Evolutionary conservation across 2,329 filamentous ascomycete species (phyloP).

Genomic region (Neospermospora avenae): DNA sequence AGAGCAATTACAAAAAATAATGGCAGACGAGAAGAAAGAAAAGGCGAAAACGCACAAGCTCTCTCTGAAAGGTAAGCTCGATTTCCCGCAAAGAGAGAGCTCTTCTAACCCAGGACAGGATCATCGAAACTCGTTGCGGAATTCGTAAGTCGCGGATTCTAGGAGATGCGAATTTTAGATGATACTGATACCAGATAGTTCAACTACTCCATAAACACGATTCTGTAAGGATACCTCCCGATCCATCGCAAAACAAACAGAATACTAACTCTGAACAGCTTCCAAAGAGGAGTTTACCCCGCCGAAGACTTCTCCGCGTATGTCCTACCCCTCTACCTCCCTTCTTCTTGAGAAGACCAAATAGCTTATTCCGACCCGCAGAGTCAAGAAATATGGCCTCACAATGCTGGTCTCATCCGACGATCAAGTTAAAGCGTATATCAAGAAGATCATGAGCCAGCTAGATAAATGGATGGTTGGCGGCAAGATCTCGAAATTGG

Average conservation of each 20-base stretch:
- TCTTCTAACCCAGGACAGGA: slow-evolving; percentile 43
- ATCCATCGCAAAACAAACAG: neutral
- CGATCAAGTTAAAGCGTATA: slow-evolving; percentile 97
- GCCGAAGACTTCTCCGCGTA: slow-evolving; percentile 95
- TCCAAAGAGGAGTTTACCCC: slow-evolving; percentile 82
- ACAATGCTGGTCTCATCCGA: slow-evolving; percentile 82
- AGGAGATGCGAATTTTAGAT: neutral
- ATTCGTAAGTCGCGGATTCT: slow-evolving; percentile 63
- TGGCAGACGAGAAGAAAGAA: slow-evolving; percentile 47
- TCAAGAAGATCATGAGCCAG: slow-evolving; percentile 99
- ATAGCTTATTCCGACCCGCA: slow-evolving; percentile 28
- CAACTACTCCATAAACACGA: slow-evolving; percentile 97
- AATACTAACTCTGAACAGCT: slow-evolving; percentile 47
- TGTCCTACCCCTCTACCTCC: slow-evolving; percentile 34
- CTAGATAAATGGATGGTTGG: slow-evolving; percentile 97
- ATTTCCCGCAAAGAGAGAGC: neutral
- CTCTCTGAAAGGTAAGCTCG: slow-evolving; percentile 71
- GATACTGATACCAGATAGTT: slow-evolving; percentile 54
- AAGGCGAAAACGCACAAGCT: slow-evolving; percentile 95
- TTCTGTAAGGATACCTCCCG: slow-evolving; percentile 63
- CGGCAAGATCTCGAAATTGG: slow-evolving; percentile 94
- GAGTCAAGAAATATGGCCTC: slow-evolving; percentile 97
- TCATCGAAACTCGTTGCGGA: slow-evolving; percentile 87
- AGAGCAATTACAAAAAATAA: slow-evolving; percentile 19
- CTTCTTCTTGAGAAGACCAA: neutral